phyloP scores from a whole-genome alignment of 2,329 filamentous ascomycete species.

The Xylaria sp. region DNA sequence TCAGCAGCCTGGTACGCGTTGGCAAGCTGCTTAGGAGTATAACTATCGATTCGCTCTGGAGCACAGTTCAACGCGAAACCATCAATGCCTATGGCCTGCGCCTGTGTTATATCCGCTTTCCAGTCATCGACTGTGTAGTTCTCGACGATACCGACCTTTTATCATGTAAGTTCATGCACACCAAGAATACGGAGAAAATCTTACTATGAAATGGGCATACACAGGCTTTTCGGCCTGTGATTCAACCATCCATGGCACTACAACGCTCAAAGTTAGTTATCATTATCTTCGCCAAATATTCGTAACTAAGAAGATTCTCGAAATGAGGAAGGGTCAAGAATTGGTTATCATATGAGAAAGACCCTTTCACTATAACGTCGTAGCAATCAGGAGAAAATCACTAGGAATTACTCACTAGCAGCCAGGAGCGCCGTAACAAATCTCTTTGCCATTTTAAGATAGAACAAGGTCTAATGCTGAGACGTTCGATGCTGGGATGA shows the following conservation, averaged over 20 bases:
- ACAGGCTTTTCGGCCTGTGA: conserved; percentile 23
- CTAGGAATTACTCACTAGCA: conserved; percentile 6
- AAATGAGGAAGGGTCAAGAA: background rate
- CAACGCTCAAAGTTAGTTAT: background rate
- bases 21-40: conserved; percentile 32
- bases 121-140: conserved; percentile 33
- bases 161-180: background rate
- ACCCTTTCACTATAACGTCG: no score
- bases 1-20: conserved; percentile 32
- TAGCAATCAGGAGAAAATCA: no score
- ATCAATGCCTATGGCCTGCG: conserved; percentile 31
- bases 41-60: conserved; percentile 20
- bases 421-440: conserved; percentile 22
- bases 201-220: conserved; percentile 34
- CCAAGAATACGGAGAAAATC: background rate
- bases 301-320: background rate
- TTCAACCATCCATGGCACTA: conserved; percentile 29
- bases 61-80: conserved; percentile 32
- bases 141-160: conserved; percentile 31
- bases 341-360: no score
- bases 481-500: background rate
- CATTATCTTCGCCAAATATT: background rate
- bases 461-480: background rate
- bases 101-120: conserved; percentile 31
- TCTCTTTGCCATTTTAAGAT: conserved; percentile 25